Evolutionary conservation across 2,329 filamentous ascomycete species (phyloP).

Genomic region (Tetracladium maxilliforme): DNA sequence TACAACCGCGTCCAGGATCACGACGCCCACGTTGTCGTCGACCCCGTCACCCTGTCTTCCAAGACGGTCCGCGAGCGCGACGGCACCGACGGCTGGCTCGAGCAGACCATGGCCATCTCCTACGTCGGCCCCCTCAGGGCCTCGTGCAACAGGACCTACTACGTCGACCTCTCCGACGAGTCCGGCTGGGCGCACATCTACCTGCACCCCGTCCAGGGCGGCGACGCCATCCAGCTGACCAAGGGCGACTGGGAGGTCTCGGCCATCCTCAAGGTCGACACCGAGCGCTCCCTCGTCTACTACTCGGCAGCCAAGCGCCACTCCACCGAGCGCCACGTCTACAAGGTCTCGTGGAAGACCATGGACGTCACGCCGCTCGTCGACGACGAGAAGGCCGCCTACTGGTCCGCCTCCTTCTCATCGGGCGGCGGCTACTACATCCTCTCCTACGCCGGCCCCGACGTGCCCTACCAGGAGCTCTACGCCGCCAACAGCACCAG

Average conservation of each 20-base stretch:
- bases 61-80: slow-evolving; percentile 31
- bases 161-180: slow-evolving; percentile 52
- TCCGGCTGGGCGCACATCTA: slow-evolving; percentile 54
- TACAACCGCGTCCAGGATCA: slow-evolving; percentile 56
- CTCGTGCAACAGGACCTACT: slow-evolving; percentile 28
- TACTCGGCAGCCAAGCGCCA: slow-evolving; percentile 51
- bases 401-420: slow-evolving; percentile 53
- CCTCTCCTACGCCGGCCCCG: slow-evolving; percentile 47
- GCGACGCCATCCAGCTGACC: slow-evolving; percentile 41
- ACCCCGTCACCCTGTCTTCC: slow-evolving; percentile 29
- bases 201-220: slow-evolving; percentile 41
- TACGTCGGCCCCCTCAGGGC: slow-evolving; percentile 33
- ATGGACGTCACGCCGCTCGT: slow-evolving; percentile 42
- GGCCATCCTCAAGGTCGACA: slow-evolving; percentile 43
- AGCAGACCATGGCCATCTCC: slow-evolving; percentile 36
- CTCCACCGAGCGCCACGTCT: slow-evolving; percentile 52
- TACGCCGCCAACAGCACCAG: slow-evolving; percentile 38
- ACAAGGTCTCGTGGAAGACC: slow-evolving; percentile 45
- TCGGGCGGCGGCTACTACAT: slow-evolving; percentile 48
- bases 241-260: slow-evolving; percentile 52
- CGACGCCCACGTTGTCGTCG: slow-evolving; percentile 45
- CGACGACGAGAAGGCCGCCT: slow-evolving; percentile 40
- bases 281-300: slow-evolving; percentile 38
- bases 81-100: slow-evolving; percentile 31
- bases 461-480: slow-evolving; percentile 55